Evolutionary conservation across 306 rosid genomes (phyloP).

Genomic region (Gynostemma pentaphyllum): DNA sequence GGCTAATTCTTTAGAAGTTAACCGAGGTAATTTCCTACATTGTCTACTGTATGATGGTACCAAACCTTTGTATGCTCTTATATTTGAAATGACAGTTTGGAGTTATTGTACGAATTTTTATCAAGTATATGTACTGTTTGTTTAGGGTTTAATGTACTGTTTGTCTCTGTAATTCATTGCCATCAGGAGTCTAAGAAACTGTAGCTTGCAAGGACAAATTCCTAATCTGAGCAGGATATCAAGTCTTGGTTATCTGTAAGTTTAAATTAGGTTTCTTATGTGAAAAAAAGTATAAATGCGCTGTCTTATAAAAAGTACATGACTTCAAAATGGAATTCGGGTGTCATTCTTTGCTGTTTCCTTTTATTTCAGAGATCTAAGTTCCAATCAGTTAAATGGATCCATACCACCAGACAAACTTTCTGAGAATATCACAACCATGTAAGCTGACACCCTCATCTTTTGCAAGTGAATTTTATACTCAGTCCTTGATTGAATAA

Average conservation of each 20-base stretch:
- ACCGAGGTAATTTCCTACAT: neutral
- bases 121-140: neutral
- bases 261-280: constrained; percentile 14
- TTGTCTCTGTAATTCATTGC: constrained; percentile 10
- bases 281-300: neutral
- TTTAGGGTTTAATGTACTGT: too few relatives aligned
- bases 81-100: neutral
- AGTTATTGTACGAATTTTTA: neutral
- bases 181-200: constrained; percentile 79
- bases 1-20: neutral
- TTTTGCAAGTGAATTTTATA: neutral
- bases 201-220: constrained; percentile 68
- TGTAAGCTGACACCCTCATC: constrained; percentile 47
- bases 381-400: constrained; percentile 63
- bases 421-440: constrained; percentile 57
- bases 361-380: constrained; percentile 62
- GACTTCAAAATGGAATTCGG: neutral
- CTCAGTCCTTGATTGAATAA: constrained; percentile 3
- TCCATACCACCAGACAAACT: constrained; percentile 48
- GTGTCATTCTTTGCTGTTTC: constrained; percentile 4
- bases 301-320: neutral
- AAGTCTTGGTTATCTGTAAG: constrained; percentile 56
- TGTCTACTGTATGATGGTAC: neutral
- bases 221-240: constrained; percentile 70
- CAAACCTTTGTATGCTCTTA: neutral